phyloP scores from a whole-genome alignment of 106 monocot species.

The Cymbidium sinense region DNA sequence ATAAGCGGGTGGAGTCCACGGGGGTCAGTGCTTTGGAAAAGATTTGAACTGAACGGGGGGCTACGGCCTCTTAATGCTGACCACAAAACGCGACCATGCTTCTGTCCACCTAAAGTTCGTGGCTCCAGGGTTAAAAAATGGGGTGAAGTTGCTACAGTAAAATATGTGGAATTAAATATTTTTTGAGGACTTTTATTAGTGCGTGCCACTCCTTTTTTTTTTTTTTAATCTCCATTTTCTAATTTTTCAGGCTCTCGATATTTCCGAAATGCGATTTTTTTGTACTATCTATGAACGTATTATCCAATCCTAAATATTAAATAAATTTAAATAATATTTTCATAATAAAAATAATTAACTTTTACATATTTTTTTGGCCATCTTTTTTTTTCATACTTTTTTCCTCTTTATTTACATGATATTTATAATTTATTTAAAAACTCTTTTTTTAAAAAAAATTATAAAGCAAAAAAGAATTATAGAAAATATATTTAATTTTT shows the following conservation, averaged over 20 bases:
- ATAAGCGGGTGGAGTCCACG: neutral
- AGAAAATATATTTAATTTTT: too few species aligned
- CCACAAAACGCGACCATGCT: neutral
- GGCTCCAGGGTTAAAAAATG: neutral
- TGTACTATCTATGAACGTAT: too few species aligned
- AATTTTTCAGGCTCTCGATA: neutral
- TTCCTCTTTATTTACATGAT: too few species aligned
- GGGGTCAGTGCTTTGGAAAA: neutral
- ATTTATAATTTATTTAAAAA: too few species aligned
- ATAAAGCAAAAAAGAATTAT: too few species aligned
- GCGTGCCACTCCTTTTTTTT: neutral
- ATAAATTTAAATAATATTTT: neutral
- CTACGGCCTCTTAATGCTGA: neutral
- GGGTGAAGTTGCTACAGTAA: neutral
- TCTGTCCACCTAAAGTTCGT: neutral
- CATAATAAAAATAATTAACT: too few species aligned
- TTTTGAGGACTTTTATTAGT: neutral
- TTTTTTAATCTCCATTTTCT: too few species aligned
- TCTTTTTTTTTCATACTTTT: too few species aligned
- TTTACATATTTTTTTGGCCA: too few species aligned
- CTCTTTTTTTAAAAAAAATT: too few species aligned
- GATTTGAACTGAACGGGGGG: neutral
- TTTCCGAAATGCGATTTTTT: too few species aligned
- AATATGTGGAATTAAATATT: neutral
- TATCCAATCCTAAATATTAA: too few species aligned